Evolutionary conservation across 345 rosid species (phyloP), one percentile per base, ranked within the genome.

Genomic region (Syzygium jambos): DNA sequence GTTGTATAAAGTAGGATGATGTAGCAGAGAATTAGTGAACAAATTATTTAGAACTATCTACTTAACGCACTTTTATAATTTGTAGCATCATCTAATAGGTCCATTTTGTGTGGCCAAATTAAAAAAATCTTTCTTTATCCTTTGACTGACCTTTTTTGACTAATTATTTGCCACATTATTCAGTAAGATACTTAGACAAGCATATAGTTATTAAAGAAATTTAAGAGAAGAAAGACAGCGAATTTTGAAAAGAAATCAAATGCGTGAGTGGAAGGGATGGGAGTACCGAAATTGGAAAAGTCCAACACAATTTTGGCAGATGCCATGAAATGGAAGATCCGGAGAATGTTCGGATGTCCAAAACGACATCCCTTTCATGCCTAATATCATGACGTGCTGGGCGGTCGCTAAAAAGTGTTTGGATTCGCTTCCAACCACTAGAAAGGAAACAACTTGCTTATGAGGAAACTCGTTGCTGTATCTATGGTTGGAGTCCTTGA

Each of bases 281-380:
- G 11, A 65, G 22, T 30, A 65, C 1, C 10, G 12, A 65, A 65
- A 30, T 16, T 5, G 43, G 43, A 65, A 30, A 30, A 34, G 3
- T 16, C 17, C 21, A 30, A 30, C 57, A 19, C 10, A 16, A 65
- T 29, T 65, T 19, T 65, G 43, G 43, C 22, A 17, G 51, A 43
- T 30, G n/a, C 51, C 52, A 19, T 17, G 51, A 56, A 46, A 85
- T 85, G 52, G 78, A 85, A 85, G 51, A 85, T 85, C 51, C 65
- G 63, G 49, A 54, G 61, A 65, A 85, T 84, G 86, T 52, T 85
- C 86, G 16, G 11, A 34, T 51, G n/a, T 85, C 30, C 89, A 77
- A 85, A 34, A 51, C 56, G 86, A 86, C 89, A 65, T 87, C 89
- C 78, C 43, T 65, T 65, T 65, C 78, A 19, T 30, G 78, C 43